Evolutionary conservation across 371 early-diverging fungal genomes (phyloP), one percentile per base, ranked within the genome.

Genomic region (Enterospora canceri): DNA sequence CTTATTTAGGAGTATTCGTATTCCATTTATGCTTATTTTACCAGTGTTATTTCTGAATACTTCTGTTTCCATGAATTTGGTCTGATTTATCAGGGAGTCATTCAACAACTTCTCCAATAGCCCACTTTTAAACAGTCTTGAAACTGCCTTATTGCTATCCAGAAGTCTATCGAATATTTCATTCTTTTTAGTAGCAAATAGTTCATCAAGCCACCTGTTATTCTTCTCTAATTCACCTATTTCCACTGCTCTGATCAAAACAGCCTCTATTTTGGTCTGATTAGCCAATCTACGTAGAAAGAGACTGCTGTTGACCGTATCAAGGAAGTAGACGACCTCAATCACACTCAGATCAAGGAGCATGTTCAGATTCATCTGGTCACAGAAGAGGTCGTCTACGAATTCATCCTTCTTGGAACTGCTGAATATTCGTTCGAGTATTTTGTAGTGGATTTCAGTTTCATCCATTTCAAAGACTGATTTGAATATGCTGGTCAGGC

Each of bases 401-500:
- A 5, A 58, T 33, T 3, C 3, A n/a, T 16, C 8, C 21, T 4
- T 18, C 3, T n/a, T 8, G 4, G n/a, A 8, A 4, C n/a, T 8
- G 4, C n/a, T 3, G 5, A 58, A 18, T n/a, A 58, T 33, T 33
- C 15, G n/a, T 48, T 48, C 40, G 8, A 58, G 15, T 18, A 58
- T 58, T 33, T 48, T 48, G 24, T n/a, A 48, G 8, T 5, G 30
- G 8, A 48, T 24, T 48, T 58, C 49, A n/a, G 33, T 48, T 19
- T 48, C 33, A 8, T 58, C 40, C 3, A 58, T 3, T 35, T 33
- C 49, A 33, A 33, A 33, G 23, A 58, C 8, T n/a, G 33, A n/a
- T 31, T 58, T 58, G 24, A 35, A 58, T 33, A 58, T 33, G 5
- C 4, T 4, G 8, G 12, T 33, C 15, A 58, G 58, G 58, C 58